Percentiles rank a stretch among this genome's conserved stretches.
Conservation (phyloP, 441 rosid genomes). For the Lepidium campestre region DNA sequence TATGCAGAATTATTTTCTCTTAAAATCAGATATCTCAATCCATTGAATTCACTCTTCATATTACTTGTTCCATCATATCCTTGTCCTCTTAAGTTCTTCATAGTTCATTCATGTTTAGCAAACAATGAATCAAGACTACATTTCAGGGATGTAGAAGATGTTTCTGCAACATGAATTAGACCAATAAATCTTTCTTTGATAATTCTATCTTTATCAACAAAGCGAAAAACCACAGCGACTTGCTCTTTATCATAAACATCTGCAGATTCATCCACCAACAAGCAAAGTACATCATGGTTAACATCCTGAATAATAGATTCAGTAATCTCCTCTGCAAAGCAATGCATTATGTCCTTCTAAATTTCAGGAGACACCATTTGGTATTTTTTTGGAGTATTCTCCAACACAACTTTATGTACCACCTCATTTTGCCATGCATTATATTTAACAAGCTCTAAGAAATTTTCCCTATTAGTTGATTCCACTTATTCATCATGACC, state of each 20-base stretch:
- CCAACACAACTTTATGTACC: too few relatives aligned
- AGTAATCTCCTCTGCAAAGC: background rate
- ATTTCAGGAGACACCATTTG: background rate
- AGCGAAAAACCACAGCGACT: background rate
- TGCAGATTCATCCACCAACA: background rate
- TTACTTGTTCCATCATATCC: too few relatives aligned
- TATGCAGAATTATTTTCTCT: too few relatives aligned
- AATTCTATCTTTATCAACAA: background rate
- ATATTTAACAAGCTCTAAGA: background rate
- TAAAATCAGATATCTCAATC: too few relatives aligned
- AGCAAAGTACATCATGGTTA: background rate
- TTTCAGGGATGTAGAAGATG: too few relatives aligned
- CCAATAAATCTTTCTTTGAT: background rate
- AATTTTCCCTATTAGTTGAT: background rate
- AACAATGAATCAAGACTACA: too few relatives aligned
- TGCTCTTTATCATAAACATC: background rate
- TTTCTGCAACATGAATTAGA: too few relatives aligned
- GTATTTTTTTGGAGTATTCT: too few relatives aligned
- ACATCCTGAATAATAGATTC: background rate
- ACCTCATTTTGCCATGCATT: background rate
- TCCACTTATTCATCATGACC: background rate
- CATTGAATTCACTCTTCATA: too few relatives aligned
- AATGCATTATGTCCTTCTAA: background rate
- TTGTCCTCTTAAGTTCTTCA: too few relatives aligned
- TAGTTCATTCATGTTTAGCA: too few relatives aligned